Evolutionary conservation across 1,284 basidiomycete species (phyloP), one percentile per base, ranked within the genome.

Genomic region (Coriolopsis trogii): DNA sequence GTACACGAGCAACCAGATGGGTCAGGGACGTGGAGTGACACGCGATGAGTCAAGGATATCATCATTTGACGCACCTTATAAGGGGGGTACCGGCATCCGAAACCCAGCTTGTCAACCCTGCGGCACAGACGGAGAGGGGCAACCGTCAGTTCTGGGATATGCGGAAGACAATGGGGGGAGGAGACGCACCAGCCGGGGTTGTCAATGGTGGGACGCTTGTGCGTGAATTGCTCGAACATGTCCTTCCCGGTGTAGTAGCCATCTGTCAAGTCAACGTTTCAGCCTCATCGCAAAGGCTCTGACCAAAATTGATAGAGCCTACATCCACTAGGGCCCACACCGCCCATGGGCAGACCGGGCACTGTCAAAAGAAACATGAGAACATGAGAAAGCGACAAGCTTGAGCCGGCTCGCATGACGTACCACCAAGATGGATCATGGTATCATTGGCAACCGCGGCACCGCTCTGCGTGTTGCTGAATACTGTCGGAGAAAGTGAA

Each of bases 301-400:
- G 13, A 23, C 5, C 25, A 16, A 16, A 33, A 36, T 16, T 21
- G 16, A 18, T 41, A 20, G 15, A 2, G 68, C 84, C 58, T 67
- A 89, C 87, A 79, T 66, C 88, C 87, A 59, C 87, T 90, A 4
- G 78, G 73, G 3, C 89, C 89, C 37, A 82, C 73, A 37, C 89
- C 89, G 37, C 88, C 89, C 51, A 91, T 87, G 1, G 87, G 87
- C 34, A 89, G 67, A n/a, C 82, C 85, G 7, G 80, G 75, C 29
- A 74, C 84, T 86, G 46, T 3, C 28, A 29, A 3, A 15, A 24
- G 16, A 3, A 3, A 23, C 26, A 36, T 34, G 45, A 18, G 31
- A 20, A 5, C n/a, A 24, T 23, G 37, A 18, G 24, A 12, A 43
- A 29, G 3, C 21, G 7, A 10, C 9, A 20, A 23, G 40, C 9